A percentile compares a stretch with the other conserved stretches of the same genome.
These are phyloP conservation scores for Capsella rubella DNA, from an alignment of 441 rosid species.

Conservation along the genomic window DNA sequence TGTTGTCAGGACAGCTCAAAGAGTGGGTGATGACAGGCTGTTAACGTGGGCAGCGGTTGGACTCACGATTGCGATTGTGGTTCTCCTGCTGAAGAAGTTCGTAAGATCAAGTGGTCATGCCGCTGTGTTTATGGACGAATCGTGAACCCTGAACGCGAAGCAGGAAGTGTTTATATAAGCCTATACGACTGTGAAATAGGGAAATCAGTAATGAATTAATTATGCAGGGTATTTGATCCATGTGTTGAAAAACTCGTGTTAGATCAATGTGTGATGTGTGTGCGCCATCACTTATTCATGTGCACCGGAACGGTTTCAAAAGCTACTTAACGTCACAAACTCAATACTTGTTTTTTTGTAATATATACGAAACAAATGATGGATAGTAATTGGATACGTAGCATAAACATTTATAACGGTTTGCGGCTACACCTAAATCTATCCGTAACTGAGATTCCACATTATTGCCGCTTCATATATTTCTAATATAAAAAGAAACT, in stretches of 20 bases:
- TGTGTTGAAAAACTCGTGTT: neutral
- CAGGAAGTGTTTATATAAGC: conserved; percentile 6
- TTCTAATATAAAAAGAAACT: no score
- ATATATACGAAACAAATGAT: neutral
- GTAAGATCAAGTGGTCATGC: conserved; percentile 79
- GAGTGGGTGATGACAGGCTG: conserved; percentile 75
- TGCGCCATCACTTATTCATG: neutral
- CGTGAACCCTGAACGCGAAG: conserved; percentile 18
- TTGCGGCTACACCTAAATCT: neutral
- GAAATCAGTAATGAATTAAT: neutral
- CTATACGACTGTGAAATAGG: neutral
- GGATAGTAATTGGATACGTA: no score
- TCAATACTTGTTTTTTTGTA: neutral
- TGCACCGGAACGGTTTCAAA: neutral
- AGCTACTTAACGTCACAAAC: neutral
- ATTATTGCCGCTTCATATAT: neutral
- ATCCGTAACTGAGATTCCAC: neutral
- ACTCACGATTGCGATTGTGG: conserved; percentile 81
- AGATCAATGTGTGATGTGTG: neutral
- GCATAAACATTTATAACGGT: neutral
- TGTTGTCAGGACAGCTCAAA: conserved; percentile 59
- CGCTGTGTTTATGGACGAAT: conserved; percentile 74
- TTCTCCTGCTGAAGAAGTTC: conserved; percentile 84
- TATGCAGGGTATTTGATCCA: neutral
- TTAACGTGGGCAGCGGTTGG: conserved; percentile 88